Percentiles rank a stretch among this genome's conserved stretches.
These are phyloP conservation scores for Ganoderma lingzhi DNA, from an alignment of 1,284 basidiomycete genomes.

Conservation along the genomic window DNA sequence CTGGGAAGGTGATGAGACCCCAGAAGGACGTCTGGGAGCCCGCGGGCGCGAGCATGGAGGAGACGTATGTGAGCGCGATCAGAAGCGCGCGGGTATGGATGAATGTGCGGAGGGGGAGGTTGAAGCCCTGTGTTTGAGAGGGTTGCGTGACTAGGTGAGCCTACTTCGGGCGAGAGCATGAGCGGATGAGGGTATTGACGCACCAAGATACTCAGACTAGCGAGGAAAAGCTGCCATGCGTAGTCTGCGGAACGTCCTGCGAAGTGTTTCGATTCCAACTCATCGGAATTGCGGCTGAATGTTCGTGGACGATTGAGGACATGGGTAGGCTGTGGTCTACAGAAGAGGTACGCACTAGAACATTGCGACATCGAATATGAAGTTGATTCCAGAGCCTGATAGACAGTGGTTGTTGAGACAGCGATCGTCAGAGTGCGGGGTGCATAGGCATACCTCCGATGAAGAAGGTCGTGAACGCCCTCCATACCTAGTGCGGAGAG, in stretches of 20 bases:
- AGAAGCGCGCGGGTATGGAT: slow-evolving; percentile 73
- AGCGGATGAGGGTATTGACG: slow-evolving; percentile 9
- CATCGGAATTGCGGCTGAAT: slow-evolving; percentile 67
- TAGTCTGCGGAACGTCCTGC: slow-evolving; percentile 70
- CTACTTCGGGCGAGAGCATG: too few species aligned
- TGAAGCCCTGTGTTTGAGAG: slow-evolving; percentile 48
- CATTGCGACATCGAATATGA: slow-evolving; percentile 82
- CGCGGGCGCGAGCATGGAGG: slow-evolving; percentile 70
- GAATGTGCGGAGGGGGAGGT: slow-evolving; percentile 10
- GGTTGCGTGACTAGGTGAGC: background rate
- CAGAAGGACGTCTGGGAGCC: slow-evolving; percentile 75
- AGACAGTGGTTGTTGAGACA: background rate
- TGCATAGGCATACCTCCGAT: slow-evolving; percentile 62
- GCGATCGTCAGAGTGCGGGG: background rate
- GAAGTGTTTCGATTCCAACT: slow-evolving; percentile 73
- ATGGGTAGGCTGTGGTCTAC: background rate
- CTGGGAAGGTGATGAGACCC: slow-evolving; percentile 76
- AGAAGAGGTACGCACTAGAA: slow-evolving; percentile 61
- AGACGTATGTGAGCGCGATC: slow-evolving; percentile 73
- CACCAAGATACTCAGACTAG: slow-evolving; percentile 51
- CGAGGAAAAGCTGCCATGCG: slow-evolving; percentile 74
- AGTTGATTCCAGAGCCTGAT: slow-evolving; percentile 48
- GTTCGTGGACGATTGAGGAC: background rate
- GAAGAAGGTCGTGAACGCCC: slow-evolving; percentile 82
- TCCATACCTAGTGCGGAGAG: slow-evolving; percentile 71